phyloP scores from a whole-genome alignment of 169 alveolate genomes.

The Cyclospora cayetanensis region DNA sequence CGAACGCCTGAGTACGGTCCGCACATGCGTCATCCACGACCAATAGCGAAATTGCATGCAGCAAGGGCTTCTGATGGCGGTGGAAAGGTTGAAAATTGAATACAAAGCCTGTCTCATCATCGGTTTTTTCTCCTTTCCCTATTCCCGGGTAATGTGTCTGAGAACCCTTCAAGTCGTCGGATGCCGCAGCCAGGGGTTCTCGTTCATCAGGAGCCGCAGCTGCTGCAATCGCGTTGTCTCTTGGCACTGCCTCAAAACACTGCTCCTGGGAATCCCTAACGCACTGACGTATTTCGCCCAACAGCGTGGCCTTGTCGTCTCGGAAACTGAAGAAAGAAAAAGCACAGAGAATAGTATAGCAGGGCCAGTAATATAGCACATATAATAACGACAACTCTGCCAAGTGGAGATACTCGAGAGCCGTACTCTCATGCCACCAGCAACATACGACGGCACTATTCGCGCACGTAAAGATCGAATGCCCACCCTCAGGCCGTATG shows the following conservation, averaged over 20 bases:
- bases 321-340: constrained; percentile 39
- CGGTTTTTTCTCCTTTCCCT: too few species aligned
- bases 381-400: too few species aligned
- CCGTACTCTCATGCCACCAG: too few species aligned
- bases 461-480: too few species aligned
- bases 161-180: too few species aligned
- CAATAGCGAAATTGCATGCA: constrained; percentile 11
- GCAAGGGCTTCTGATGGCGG: constrained; percentile 55
- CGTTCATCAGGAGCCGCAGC: background rate
- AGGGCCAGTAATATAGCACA: background rate
- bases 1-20: constrained; percentile 29
- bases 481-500: too few species aligned
- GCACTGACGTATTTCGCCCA: constrained; percentile 28
- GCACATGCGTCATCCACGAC: constrained; percentile 40
- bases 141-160: too few species aligned
- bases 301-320: constrained; percentile 38
- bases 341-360: background rate
- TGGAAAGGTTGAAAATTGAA: constrained; percentile 34
- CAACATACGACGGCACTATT: too few species aligned
- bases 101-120: constrained; percentile 13
- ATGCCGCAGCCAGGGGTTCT: background rate
- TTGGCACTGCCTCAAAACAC: background rate
- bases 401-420: too few species aligned
- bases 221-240: background rate
- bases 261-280: constrained; percentile 43